Evolutionary conservation across 148 eudicot genomes (phyloP), one percentile per base, ranked within the genome.

Genomic region (Cornus suecica): DNA sequence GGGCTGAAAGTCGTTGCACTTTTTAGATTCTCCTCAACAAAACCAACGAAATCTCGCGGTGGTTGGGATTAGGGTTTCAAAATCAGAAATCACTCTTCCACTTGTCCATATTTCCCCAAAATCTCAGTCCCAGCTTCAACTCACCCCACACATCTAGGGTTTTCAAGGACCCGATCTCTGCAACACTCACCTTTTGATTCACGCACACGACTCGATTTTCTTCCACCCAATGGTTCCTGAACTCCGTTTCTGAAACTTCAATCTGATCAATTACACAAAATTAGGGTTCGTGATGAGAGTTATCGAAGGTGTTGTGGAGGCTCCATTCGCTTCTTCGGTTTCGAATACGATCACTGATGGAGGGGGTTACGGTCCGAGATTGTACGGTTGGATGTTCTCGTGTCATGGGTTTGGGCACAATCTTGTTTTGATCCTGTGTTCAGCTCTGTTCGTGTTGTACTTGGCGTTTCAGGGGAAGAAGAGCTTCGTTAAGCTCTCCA

Each of bases 401-500:
- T 91, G 97, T 87, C 93, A 89, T 58, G 97, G 97, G 31, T 80
- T 89, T 68, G 79, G 85, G 88, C 97, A 91, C 63, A 91, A 88
- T 72, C 34, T 82, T 10, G 82, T 80, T 66, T 72, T 91, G 76
- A 83, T 89, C 34, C 32, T 91, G 23, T 79, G 87, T 1, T 88
- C 93, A 28, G 85, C 74, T 30, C 37, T 88, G 77, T 89, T 91
- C 74, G 76, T 88, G 10, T 2, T 87, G 62, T 89, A 83, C 78
- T 79, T 89, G 41, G 97, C 76, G 6, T 86, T 86, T 76, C 91
- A 88, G 76, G 84, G 90, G 25, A 89, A 75, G 81, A 89, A 78
- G 84, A 83, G 88, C 74, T 79, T 75, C 28, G 66, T 69, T 24
- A 91, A 86, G 86, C 87, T 91, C 0, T 87, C 88, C 42, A 71